Evolutionary conservation across 2,329 filamentous ascomycete species (phyloP).

Genomic region (Pezicula neosporulosa): DNA sequence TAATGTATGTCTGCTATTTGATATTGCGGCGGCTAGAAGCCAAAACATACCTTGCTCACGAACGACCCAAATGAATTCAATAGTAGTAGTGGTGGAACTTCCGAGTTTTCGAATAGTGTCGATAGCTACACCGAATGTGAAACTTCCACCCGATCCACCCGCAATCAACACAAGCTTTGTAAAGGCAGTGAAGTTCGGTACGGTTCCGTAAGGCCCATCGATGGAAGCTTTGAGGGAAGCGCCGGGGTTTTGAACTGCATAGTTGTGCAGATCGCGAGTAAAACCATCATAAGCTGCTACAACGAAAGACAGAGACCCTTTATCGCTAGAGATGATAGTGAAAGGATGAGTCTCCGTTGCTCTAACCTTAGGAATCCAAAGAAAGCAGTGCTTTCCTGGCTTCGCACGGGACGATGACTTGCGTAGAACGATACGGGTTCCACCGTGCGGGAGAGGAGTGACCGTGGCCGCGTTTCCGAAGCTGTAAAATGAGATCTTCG

Average conservation of each 20-base stretch:
- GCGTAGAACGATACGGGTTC: slow-evolving; percentile 52
- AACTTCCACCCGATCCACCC: slow-evolving; percentile 59
- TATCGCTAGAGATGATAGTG: slow-evolving; percentile 47
- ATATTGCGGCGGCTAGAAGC: neutral
- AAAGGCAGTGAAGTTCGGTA: slow-evolving; percentile 47
- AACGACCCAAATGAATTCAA: slow-evolving; percentile 49
- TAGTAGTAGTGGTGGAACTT: slow-evolving; percentile 29
- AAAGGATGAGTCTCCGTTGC: slow-evolving; percentile 60
- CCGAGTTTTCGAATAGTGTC: slow-evolving; percentile 42
- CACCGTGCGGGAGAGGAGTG: slow-evolving; percentile 50
- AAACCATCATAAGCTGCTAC: slow-evolving; percentile 57
- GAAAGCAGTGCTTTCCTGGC: slow-evolving; percentile 59
- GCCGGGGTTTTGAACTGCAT: slow-evolving; percentile 47
- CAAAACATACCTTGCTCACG: slow-evolving; percentile 36
- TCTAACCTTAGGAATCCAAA: slow-evolving; percentile 60
- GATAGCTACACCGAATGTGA: slow-evolving; percentile 47
- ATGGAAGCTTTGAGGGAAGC: slow-evolving; percentile 46
- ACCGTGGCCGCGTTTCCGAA: slow-evolving; percentile 49
- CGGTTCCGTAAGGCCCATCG: slow-evolving; percentile 56
- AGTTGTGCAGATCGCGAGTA: slow-evolving; percentile 50
- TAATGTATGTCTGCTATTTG: neutral
- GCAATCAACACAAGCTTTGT: slow-evolving; percentile 57
- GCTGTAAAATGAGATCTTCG: slow-evolving; percentile 40
- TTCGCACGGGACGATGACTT: slow-evolving; percentile 38
- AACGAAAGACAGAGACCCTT: slow-evolving; percentile 48